Evolutionary conservation across 768 basidiomycete species (phyloP).

Genomic region (Amanita thiersii): DNA sequence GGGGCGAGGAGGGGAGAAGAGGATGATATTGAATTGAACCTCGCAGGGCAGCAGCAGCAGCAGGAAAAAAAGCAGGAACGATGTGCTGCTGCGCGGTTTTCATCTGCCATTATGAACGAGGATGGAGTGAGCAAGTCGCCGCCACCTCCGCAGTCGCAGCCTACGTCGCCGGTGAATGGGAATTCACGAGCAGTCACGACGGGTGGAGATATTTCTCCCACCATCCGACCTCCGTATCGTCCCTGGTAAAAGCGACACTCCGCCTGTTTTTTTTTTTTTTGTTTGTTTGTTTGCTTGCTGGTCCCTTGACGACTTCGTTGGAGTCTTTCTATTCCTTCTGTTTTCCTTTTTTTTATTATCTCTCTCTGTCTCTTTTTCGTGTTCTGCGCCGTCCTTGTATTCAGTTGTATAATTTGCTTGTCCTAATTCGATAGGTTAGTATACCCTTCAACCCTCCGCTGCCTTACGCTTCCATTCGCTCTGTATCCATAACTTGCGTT

Average conservation of each 20-base stretch:
- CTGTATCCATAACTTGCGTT: background rate
- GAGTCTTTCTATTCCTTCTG: background rate
- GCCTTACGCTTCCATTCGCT: background rate
- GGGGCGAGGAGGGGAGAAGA: background rate
- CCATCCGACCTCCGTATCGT: constrained; percentile 2
- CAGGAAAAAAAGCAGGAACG: too few species aligned
- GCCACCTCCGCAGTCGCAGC: too few species aligned
- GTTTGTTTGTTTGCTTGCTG: background rate
- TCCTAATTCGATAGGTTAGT: background rate
- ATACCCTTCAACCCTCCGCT: background rate
- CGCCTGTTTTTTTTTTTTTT: background rate
- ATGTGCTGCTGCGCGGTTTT: background rate
- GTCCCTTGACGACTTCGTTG: background rate
- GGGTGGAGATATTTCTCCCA: background rate
- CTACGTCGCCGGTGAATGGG: too few species aligned
- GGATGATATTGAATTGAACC: constrained; percentile 7
- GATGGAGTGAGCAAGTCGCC: background rate
- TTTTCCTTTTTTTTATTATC: background rate
- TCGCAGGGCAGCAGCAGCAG: constrained; percentile 1
- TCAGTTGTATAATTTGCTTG: background rate
- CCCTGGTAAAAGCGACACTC: constrained; percentile 5
- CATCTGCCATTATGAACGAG: background rate
- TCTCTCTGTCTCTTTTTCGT: background rate
- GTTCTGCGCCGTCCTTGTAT: too few species aligned
- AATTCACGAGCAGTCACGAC: too few species aligned